Base-by-base conservation (phyloP, 805 yeast genomes). In the Saccharomycopsis schoenii region DNA sequence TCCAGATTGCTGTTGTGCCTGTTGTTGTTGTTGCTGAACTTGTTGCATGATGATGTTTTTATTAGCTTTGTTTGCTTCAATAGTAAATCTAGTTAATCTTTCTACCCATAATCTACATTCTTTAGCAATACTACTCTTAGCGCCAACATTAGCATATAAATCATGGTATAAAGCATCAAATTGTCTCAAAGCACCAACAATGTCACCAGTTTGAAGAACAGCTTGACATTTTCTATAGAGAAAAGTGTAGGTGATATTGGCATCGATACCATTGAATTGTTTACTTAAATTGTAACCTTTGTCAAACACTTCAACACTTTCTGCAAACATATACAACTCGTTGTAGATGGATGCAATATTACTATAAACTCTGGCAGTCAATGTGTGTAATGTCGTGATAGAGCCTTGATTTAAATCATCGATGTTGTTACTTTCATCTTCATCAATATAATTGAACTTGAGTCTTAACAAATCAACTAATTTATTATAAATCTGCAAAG, bases 181-280 rank as follows among this genome's bases (percentile, higher is more conserved):
- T 61, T 79, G 78, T 17, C 77, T 82, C 59, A 81, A 72, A 0
- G 96, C 85, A 25, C 76, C 81, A 58, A 77, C 76, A 67, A 79
- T 78, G 61, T 84, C 83, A 55, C 79, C 78, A 36, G 72, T 66
- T 37, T 80, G 73, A 40, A 86, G 81, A 58, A 82, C 78, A 54
- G 83, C 71, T 68, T 86, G 86, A 29, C 86, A 83, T n/a, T 80
- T 71, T 71, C 93, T 89, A 75, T 84, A 88, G 66, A 81, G 80
- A 64, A 87, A 75, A 64, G 83, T 77, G 24, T 85, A 96, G 34
- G 86, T 79, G 60, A 84, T 79, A 66, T 82, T 83, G 14, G 87
- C 79, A 12, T 77, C 74, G 17, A 74, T 80, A 57, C 92, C 94
- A 68, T 82, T 82, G 55, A 81, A 67, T 29, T 72, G 64, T 17